Base-by-base conservation (phyloP, 129 eudicot genomes). In the Solidago caesia region DNA sequence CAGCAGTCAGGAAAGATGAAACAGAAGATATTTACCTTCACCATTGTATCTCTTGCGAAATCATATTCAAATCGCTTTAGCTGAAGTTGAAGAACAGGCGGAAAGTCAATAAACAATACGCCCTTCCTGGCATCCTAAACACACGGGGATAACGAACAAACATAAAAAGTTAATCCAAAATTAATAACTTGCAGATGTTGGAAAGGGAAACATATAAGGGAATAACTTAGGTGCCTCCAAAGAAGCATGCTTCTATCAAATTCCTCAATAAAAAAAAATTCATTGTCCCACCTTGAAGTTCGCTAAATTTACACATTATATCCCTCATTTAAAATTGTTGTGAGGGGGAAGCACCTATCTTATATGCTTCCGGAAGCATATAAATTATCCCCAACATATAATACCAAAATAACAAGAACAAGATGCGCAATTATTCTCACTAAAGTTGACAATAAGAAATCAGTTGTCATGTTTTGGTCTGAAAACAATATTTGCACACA, bases 61-160 rank as follows among this genome's bases (percentile, higher is more conserved):
- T 90, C 96, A 80, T 90, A 90, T 75, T 90, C 96, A 82, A 87
- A 90, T 71, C 96, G 85, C 86, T 90, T 90, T 16, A 90, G 77
- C 76, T 90, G 96, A 76, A 90, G 96, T 80, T 90, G 92, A 67
- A 90, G 90, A 61, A 87, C 92, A 1, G 92, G 90, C 44, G 96
- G 96, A 68, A 90, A 90, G 66, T 90, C 92, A 57, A 84, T 85
- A 77, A 90, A 90, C 71, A 90, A 78, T 57, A 87, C 96, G 44
- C 92, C 92, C 80, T 90, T 90, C 81, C 76, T 87, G 29, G 96
- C 96, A 87, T 90, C 92, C 96, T 87, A 16, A 42, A 66, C 16
- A 65, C 13, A 70, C 69, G 48, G 47, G 16, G 64, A 68, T 21
- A 79, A 44, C 26, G 53, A 65, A 16, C 53, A 59, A 79, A 45